A percentile compares a stretch with the other conserved stretches of the same genome.
Evolutionary conservation across 345 rosid genomes (phyloP).

Genomic region (Toxicodendron radicans): DNA sequence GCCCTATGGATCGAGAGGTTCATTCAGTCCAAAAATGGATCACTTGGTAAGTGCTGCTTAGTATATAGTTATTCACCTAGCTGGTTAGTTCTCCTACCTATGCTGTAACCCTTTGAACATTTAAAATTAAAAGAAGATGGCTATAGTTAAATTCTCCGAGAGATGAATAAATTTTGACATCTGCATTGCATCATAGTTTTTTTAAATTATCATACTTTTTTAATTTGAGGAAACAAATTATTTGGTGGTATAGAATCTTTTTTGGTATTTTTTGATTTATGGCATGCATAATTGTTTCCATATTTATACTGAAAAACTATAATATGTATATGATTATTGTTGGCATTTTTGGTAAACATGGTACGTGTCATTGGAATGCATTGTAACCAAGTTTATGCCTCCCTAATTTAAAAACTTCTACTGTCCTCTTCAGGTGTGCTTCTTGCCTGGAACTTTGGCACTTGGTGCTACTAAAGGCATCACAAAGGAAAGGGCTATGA

Average conservation of each 20-base stretch:
- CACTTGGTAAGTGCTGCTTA: slow-evolving; percentile 71
- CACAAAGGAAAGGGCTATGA: slow-evolving; percentile 77
- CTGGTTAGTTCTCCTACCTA: background rate
- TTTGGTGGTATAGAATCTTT: background rate
- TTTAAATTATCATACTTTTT: background rate
- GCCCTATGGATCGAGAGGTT: slow-evolving; percentile 76
- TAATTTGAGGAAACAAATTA: background rate
- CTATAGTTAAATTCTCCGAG: slow-evolving; percentile 2
- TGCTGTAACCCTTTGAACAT: too few species aligned
- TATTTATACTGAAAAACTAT: background rate
- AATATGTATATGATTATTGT: background rate
- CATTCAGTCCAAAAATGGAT: slow-evolving; percentile 97
- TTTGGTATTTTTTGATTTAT: background rate
- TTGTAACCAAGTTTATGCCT: background rate
- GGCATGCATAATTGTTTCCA: background rate
- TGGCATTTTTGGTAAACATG: slow-evolving; percentile 5
- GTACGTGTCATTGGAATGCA: background rate
- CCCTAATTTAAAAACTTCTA: slow-evolving; percentile 7
- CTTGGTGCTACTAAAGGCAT: slow-evolving; percentile 95
- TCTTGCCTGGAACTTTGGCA: slow-evolving; percentile 92
- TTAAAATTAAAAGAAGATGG: background rate
- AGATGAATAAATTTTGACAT: slow-evolving; percentile 6
- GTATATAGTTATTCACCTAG: slow-evolving; percentile 13
- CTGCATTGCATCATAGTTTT: background rate
- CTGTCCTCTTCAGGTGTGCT: slow-evolving; percentile 66